Evolutionary conservation across 805 yeast genomes (phyloP), one percentile per base, ranked within the genome.

Genomic region (Clavispora fructus): DNA sequence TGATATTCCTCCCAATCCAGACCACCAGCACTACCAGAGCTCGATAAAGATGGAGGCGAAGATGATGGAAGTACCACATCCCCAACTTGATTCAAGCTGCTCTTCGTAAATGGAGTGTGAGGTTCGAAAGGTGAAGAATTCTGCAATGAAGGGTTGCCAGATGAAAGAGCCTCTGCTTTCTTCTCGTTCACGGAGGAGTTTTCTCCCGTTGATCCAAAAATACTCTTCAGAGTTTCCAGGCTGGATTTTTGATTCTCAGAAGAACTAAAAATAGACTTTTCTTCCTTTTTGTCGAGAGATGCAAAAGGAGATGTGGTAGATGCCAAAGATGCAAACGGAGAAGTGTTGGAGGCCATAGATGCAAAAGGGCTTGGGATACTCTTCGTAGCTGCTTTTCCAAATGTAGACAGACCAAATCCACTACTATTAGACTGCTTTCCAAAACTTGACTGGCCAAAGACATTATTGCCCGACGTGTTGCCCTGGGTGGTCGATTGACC

Each of bases 391-490:
- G 41, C 33, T n/a, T 46, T 38, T 23, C 48, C 46, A 40, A 43
- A 50, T 10, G 42, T 39, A 5, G 46, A 37, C 25, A 32, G 19
- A 7, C 35, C 35, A 10, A 32, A 32, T 6, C 17, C n/a, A 6
- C 35, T 19, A 14, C 17, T 10, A 32, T 17, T 17, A 7, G 39
- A 27, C 25, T 6, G 28, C 26, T 7, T 31, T 16, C 56, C 59
- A 43, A 56, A 55, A n/a, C 53, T 47, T 8, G 57, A 32, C 12
- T 44, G 23, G 8, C 45, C 41, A 5, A 41, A 43, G 14, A 37
- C 28, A 12, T 43, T 38, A 14, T 12, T 19, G 6, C 40, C 30
- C 9, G 30, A 25, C 2, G 19, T 19, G n/a, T n/a, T 14, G 13
- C 19, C 13, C 7, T 14, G 8, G 14, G 8, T 29, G 3, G 14